Evolutionary conservation across 495 filamentous ascomycete genomes (phyloP), one percentile per base, ranked within the genome.

Genomic region (Lophiostoma macrostomum): DNA sequence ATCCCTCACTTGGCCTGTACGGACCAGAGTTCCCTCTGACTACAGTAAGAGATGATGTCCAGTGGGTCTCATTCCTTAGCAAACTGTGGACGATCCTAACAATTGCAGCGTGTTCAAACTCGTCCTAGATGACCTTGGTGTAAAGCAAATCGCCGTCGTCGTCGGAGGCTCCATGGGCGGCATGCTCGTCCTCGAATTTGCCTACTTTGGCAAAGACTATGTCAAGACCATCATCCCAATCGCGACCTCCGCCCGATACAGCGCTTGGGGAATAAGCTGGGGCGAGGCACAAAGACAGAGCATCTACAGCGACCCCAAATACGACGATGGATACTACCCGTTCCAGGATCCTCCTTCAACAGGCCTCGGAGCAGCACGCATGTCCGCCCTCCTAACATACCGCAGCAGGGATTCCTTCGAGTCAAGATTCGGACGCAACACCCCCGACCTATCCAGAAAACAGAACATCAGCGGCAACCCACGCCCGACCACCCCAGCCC

Each of bases 221-320:
- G 91, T 98, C 24, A 85, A 86, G 28, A 80, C 82, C 34, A 88
- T 98, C 66, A 86, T 97, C 23, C 89, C 93, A 3, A 94, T 98
- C 60, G 93, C 93, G 22, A 97, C 93, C 16, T 96, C 91, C 4
- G 88, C 88, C 42, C 81, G 88, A 10, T 93, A 97, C 65, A 95
- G 90, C 55, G 93, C 93, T n/a, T 98, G 93, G 93, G 88, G 93
- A 32, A 98, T 98, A 61, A 95, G 90, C 70, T 97, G 93, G 93
- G 91, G 93, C 34, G 93, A 98, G 69, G 91, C 93, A 19, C 93
- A 98, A 71, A 75, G 93, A 43, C 93, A 98, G 70, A 94, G 89
- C 75, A 98, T 98, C 66, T 98, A 96, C 71, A 89, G 88, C 54
- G 93, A 98, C 64, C 93, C 93, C 18, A 96, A 96, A 72, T 98